Percentiles rank a stretch among this genome's conserved stretches.
These are phyloP conservation scores for Perilla frutescens DNA, from an alignment of 257 asterid genomes.

Conservation along the genomic window DNA sequence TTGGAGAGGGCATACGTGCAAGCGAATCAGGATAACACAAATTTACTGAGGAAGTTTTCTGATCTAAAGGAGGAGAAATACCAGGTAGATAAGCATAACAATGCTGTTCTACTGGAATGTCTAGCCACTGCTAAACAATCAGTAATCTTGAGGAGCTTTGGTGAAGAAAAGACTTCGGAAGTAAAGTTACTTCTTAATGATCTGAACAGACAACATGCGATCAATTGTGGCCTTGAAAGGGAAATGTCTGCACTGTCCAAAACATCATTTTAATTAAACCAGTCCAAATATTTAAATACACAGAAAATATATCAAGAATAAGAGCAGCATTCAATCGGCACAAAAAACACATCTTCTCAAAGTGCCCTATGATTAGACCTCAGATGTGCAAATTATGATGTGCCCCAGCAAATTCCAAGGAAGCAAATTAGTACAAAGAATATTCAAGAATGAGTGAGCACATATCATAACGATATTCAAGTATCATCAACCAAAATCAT, in stretches of 20 bases:
- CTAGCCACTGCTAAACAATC: conserved; percentile 51
- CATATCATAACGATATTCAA: too few species aligned
- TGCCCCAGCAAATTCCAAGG: too few species aligned
- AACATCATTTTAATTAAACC: conserved; percentile 10
- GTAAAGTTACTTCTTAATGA: conserved; percentile 51
- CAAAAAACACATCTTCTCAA: too few species aligned
- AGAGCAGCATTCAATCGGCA: too few species aligned
- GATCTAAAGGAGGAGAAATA: conserved; percentile 63
- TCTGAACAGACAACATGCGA: conserved; percentile 49
- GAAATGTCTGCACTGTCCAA: conserved; percentile 36
- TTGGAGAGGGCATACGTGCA: too few species aligned
- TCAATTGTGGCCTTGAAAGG: conserved; percentile 46
- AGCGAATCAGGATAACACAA: too few species aligned
- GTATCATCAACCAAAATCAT: too few species aligned
- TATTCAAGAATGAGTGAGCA: too few species aligned
- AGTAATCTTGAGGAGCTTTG: conserved; percentile 48
- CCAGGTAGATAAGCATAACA: conserved; percentile 52
- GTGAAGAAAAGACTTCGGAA: conserved; percentile 56
- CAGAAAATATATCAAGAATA: background rate
- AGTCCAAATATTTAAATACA: background rate
- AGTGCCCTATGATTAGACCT: too few species aligned
- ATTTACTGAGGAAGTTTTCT: conserved; percentile 53
- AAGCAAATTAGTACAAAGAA: too few species aligned
- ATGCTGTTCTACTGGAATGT: conserved; percentile 59
- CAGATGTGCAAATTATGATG: too few species aligned